Evolutionary conservation across 2,329 filamentous ascomycete genomes (phyloP), one percentile per base, ranked within the genome.

Genomic region (Xylaria polymorpha): DNA sequence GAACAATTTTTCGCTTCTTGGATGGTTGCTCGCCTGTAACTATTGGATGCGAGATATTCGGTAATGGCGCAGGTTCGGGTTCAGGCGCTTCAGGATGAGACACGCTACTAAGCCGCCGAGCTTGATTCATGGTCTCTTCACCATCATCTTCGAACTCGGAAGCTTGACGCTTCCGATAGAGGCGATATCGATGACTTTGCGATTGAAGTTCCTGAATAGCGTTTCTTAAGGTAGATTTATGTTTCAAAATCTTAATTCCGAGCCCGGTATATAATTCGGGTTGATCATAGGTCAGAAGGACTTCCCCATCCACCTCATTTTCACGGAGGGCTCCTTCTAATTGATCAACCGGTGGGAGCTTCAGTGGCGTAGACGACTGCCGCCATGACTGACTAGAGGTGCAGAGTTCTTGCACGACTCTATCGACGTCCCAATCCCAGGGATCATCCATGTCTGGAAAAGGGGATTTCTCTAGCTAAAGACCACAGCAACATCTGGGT

Each of bases 381-480:
- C 72, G 73, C 85, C 86, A 88, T 10, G 87, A 84, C 57, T 83
- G 82, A 3, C 83, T 76, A 1, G 82, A 75, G 25, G 85, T 83
- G 76, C 90, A 93, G 3, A 97, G 83, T 75, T 91, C 89, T 18
- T 83, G 78, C 10, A 92, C 86, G 12, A 97, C 88, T 43, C 89
- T 85, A 44, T 91, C 88, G 39, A 90, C 84, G 43, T 86, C 86
- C 94, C 94, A 97, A 63, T 85, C 76, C 79, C 90, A 91, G n/a
- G 94, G 93, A 80, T 97, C 93, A 65, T 81, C 76, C 75, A 77
- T 76, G 12, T 64, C 71, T 50, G 22, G 15, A 29, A 5, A 15
- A 44, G 58, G 12, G 29, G 9, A 1, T 12, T 43, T 41, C 46
- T 64, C 41, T 29, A 37, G 46, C 43, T 5, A 7, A 32, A 29